Conservation (phyloP, 352 stramenopile genomes). For the Aphanomyces stellatus region DNA sequence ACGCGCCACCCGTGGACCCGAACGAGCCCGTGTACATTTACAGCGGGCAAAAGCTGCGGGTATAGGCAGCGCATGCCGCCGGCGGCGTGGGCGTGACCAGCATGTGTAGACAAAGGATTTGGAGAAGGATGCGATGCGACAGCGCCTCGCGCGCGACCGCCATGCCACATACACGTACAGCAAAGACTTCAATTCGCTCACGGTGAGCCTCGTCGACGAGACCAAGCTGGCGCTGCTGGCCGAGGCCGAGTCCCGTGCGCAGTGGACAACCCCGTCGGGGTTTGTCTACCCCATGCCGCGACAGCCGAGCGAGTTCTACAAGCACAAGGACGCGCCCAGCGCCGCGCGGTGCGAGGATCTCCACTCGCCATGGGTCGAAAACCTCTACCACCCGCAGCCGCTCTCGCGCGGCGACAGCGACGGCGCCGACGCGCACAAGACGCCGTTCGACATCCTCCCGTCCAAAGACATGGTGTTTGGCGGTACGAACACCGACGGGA, state of each 20-base stretch:
- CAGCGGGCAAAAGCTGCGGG: slow-evolving; percentile 76
- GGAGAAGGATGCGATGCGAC: slow-evolving; percentile 70
- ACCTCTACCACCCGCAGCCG: slow-evolving; percentile 57
- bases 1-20: slow-evolving; percentile 20
- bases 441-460: slow-evolving; percentile 70
- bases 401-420: slow-evolving; percentile 33
- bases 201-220: slow-evolving; percentile 68
- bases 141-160: slow-evolving; percentile 42
- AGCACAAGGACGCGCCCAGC: slow-evolving; percentile 57
- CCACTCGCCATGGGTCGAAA: slow-evolving; percentile 73
- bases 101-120: slow-evolving; percentile 58
- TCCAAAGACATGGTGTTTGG: slow-evolving; percentile 86
- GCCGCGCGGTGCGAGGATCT: slow-evolving; percentile 78
- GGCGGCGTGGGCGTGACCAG: neutral
- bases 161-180: slow-evolving; percentile 82
- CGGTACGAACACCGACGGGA: slow-evolving; percentile 63
- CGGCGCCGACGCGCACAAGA: slow-evolving; percentile 11
- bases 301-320: slow-evolving; percentile 55
- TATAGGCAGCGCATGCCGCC: slow-evolving; percentile 21
- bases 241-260: slow-evolving; percentile 33
- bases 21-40: slow-evolving; percentile 70
- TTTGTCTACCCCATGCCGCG: slow-evolving; percentile 83
- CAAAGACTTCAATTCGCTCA: slow-evolving; percentile 79
- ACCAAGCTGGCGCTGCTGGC: slow-evolving; percentile 46
- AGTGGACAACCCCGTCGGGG: slow-evolving; percentile 78